Percentiles rank a stretch among this genome's conserved stretches.
Evolutionary conservation across 129 eudicot genomes (phyloP).

Genomic region (Solidago caesia): DNA sequence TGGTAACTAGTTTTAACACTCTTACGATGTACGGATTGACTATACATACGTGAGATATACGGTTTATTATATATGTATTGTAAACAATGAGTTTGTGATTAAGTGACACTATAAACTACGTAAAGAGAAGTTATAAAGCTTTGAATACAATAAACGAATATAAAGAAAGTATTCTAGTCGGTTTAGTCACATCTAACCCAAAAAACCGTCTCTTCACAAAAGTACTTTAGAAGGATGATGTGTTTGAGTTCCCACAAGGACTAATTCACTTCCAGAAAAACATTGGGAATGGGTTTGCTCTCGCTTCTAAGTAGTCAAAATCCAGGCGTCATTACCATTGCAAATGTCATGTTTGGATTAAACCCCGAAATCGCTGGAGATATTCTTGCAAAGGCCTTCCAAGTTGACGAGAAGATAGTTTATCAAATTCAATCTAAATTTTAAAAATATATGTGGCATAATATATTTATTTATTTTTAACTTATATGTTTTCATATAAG

Average conservation of each 20-base stretch:
- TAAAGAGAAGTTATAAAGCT: too few species aligned
- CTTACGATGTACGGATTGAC: too few species aligned
- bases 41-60: too few species aligned
- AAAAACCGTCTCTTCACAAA: neutral
- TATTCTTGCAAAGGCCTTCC: slow-evolving; percentile 35
- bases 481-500: neutral
- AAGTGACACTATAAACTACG: too few species aligned
- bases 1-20: too few species aligned
- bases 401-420: slow-evolving; percentile 16
- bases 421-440: slow-evolving; percentile 25
- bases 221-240: neutral
- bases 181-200: neutral
- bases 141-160: too few species aligned
- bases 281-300: neutral
- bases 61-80: too few species aligned
- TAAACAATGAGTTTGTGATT: too few species aligned
- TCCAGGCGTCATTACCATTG: neutral
- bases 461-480: neutral
- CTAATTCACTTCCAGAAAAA: neutral
- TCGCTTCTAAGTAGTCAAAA: neutral
- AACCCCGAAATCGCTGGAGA: neutral
- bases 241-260: neutral
- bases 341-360: neutral
- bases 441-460: neutral
- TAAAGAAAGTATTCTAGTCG: neutral